Base-by-base conservation (phyloP, 108 stramenopile genomes). In the Fragilaria crotonensis region DNA sequence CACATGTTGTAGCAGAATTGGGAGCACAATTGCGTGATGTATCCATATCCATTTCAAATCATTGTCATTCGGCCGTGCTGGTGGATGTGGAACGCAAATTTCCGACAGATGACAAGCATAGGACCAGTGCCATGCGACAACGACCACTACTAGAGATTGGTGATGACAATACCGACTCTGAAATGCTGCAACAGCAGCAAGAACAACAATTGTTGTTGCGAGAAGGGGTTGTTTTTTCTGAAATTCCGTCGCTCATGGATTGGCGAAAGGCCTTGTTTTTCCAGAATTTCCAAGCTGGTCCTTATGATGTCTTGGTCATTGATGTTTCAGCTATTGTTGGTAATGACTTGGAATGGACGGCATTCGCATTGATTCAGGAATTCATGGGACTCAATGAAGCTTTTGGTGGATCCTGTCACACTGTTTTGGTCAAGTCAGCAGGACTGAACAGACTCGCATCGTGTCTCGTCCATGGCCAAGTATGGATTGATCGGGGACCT, bases 51-150 rank as follows among this genome's bases (percentile, higher is more conserved):
- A 59, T 77, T 21, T 62, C 65, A 2, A 61, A 67, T 26, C 31
- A 22, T 23, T 32, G 33, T 21, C 29, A 53, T 4, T 32, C 28
- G 5, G 60, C 66, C 1, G 50, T 63, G 20, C 47, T 71, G 32
- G 73, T 74, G 30, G 77, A 78, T 67, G 55, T 75, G 2, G 48
- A 74, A 44, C 69, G 77, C n/a, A 65, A 63, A 31, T 77, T 65
- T 60, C 76, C 76, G 22, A 72, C 72, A 20, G 33, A 29, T 21
- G 25, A 25, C 41, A 59, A 66, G 25, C 45, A 57, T 2, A 41
- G 73, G 22, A 75, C 70, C 22, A 33, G 30, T 48, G 73, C 73
- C 11, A 75, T 75, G 77, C 59, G 77, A 21, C n/a, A n/a, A n/a
- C n/a, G n/a, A n/a, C n/a, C n/a, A n/a, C n/a, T n/a, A n/a, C n/a